A percentile compares a stretch with the other conserved stretches of the same genome.
These are phyloP conservation scores for Phytophthora tubulina DNA, from an alignment of 352 stramenopile species.

Conservation along the genomic window DNA sequence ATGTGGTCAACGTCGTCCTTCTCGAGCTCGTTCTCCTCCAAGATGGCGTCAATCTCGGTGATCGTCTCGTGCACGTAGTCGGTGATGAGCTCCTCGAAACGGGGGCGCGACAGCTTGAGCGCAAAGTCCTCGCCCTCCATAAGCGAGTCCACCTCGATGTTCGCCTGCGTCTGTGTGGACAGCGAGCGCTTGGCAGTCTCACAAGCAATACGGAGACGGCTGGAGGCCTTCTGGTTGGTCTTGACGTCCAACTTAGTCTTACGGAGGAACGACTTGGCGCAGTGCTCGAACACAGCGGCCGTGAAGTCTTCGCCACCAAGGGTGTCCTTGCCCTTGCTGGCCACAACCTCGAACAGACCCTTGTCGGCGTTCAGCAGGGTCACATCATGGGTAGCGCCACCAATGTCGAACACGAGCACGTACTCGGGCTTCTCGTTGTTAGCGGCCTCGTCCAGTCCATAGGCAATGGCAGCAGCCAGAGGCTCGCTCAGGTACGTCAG, in stretches of 20 bases:
- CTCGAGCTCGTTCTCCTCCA: conserved; percentile 79
- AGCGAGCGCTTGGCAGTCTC: conserved; percentile 98
- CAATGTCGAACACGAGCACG: conserved; percentile 98
- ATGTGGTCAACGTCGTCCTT: conserved; percentile 95
- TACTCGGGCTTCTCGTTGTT: conserved; percentile 92
- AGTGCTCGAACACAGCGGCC: conserved; percentile 97
- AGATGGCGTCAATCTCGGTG: conserved; percentile 89
- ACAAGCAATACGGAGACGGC: conserved; percentile 95
- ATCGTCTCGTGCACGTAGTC: conserved; percentile 95
- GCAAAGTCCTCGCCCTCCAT: conserved; percentile 98
- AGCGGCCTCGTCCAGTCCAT: conserved; percentile 96
- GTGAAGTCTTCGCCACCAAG: conserved; percentile 98
- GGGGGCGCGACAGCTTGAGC: conserved; percentile 96
- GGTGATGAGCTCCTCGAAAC: conserved; percentile 96
- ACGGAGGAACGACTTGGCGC: conserved; percentile 95
- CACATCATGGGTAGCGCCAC: conserved; percentile 97
- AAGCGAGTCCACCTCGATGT: conserved; percentile 98
- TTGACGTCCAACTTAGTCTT: conserved; percentile 95
- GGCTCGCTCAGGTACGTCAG: conserved; percentile 98
- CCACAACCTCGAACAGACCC: conserved; percentile 98
- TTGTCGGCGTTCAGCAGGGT: conserved; percentile 97
- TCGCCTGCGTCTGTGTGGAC: conserved; percentile 95
- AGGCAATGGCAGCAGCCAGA: conserved; percentile 98
- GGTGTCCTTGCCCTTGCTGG: conserved; percentile 96
- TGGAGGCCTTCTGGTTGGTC: conserved; percentile 94